Evolutionary conservation across 1,139 yeast species (phyloP).

Genomic region (Candida sanyaensis): DNA sequence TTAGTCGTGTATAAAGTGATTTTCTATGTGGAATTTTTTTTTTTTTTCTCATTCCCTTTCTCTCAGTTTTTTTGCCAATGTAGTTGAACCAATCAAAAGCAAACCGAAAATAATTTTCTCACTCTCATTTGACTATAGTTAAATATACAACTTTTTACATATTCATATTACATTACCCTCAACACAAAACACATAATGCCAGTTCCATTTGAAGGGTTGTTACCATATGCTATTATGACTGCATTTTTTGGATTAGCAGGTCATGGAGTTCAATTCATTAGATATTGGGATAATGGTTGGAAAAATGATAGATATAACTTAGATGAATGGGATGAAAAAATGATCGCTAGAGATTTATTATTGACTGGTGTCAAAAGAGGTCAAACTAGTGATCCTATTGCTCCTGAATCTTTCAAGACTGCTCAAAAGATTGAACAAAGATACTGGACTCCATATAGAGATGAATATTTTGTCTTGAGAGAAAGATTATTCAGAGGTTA

Average conservation of each 20-base stretch:
- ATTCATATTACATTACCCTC: neutral
- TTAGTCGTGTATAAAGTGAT: neutral
- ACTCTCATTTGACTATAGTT: neutral
- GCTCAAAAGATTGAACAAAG: slow-evolving; percentile 35
- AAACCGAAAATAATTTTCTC: slow-evolving; percentile 9
- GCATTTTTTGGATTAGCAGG: slow-evolving; percentile 53
- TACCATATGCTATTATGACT: slow-evolving; percentile 51
- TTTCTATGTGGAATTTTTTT: neutral
- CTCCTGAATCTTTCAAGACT: slow-evolving; percentile 68
- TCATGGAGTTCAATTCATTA: slow-evolving; percentile 46
- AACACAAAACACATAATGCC: slow-evolving; percentile 30
- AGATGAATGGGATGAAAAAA: slow-evolving; percentile 48
- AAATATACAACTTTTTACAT: neutral
- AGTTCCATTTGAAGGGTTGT: slow-evolving; percentile 52
- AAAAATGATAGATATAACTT: slow-evolving; percentile 49
- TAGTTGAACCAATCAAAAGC: slow-evolving; percentile 7
- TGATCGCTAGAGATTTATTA: slow-evolving; percentile 73
- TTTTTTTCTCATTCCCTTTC: neutral
- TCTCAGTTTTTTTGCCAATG: neutral
- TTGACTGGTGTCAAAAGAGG: slow-evolving; percentile 75
- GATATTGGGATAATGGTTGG: slow-evolving; percentile 58
- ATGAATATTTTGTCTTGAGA: slow-evolving; percentile 50
- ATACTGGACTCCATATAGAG: slow-evolving; percentile 52
- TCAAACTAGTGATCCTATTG: slow-evolving; percentile 65
- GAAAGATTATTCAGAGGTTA: slow-evolving; percentile 53